Percentiles rank a stretch among this genome's conserved stretches.
phyloP scores from a whole-genome alignment of 2,329 filamentous ascomycete genomes.

The Penicillium decumbens region DNA sequence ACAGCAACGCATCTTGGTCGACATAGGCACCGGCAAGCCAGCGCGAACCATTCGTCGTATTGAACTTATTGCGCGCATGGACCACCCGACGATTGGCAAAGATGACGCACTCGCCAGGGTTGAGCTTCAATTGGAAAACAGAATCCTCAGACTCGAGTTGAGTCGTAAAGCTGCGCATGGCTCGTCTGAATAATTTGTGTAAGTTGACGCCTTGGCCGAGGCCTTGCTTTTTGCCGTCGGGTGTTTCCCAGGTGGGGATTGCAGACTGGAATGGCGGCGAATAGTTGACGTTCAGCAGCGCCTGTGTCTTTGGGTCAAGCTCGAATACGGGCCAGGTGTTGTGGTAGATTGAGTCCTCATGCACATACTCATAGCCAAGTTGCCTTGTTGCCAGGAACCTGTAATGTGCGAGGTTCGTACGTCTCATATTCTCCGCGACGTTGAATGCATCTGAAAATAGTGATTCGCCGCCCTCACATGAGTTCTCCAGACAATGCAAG shows the following conservation, averaged over 20 bases:
- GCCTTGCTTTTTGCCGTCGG: not conserved
- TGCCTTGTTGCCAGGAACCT: constrained; percentile 41
- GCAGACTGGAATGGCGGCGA: constrained; percentile 74
- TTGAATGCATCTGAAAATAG: constrained; percentile 74
- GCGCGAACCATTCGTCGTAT: constrained; percentile 58
- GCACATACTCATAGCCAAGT: constrained; percentile 65
- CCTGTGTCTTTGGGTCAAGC: constrained; percentile 10
- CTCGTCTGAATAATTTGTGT: constrained; percentile 8
- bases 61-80: constrained; percentile 76
- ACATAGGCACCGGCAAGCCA: constrained; percentile 88
- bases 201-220: not conserved
- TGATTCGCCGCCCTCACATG: constrained; percentile 73
- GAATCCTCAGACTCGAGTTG: constrained; percentile 54
- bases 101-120: constrained; percentile 82
- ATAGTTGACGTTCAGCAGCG: constrained; percentile 56
- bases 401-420: constrained; percentile 11
- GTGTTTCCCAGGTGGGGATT: constrained; percentile 28
- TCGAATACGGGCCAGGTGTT: constrained; percentile 55
- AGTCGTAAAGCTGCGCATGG: constrained; percentile 56
- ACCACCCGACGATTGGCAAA: constrained; percentile 85
- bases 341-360: constrained; percentile 60
- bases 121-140: constrained; percentile 66
- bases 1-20: constrained; percentile 58
- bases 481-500: constrained; percentile 82
- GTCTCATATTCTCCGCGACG: constrained; percentile 46